Evolutionary conservation across 2,329 filamentous ascomycete species (phyloP), one percentile per base, ranked within the genome.

Genomic region (Colletotrichum sp.): DNA sequence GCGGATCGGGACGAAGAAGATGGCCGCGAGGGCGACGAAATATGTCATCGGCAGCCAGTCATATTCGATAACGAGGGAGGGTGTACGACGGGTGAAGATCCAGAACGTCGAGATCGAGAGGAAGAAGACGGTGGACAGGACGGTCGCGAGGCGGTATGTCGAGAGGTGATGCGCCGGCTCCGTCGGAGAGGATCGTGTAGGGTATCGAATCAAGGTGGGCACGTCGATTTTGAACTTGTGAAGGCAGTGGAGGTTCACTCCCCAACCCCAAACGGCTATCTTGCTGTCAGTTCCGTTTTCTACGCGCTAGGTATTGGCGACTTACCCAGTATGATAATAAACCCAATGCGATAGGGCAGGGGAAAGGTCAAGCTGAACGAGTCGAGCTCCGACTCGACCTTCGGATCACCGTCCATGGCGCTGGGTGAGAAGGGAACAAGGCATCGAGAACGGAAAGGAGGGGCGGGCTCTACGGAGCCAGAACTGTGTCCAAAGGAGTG

Each of bases 221-320:
- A 98, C 95, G 85, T 98, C 95, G 87, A 99, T 98, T 83, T 94
- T 94, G 81, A 93, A 89, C 74, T 92, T 86, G 81, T 93, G 90
- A 76, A 99, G 92, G 86, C 95, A 96, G 83, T 98, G 96, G 55
- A 99, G 92, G 87, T 98, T 99, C 80, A 94, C 85, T 79, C 94
- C 96, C 96, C 96, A 99, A 83, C 95, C 96, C 96, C 96, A 99
- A 81, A 98, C 93, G 80, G 95, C 96, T 98, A 79, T 78, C 75
- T 36, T 48, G 67, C 10, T 9, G 61, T 79, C 32, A 77, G 73
- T 26, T 16, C 14, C 28, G 75, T 36, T 39, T 26, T 69, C 3
- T 43, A 77, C 74, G 18, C 6, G 5, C 14, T 6, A 30, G 57
- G 59, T 36, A 7, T 24, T 4, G 9, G 32, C 71, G 36, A 81